Conservation (phyloP, 495 filamentous ascomycete genomes). For the Melanomma pulvis-pyrius region DNA sequence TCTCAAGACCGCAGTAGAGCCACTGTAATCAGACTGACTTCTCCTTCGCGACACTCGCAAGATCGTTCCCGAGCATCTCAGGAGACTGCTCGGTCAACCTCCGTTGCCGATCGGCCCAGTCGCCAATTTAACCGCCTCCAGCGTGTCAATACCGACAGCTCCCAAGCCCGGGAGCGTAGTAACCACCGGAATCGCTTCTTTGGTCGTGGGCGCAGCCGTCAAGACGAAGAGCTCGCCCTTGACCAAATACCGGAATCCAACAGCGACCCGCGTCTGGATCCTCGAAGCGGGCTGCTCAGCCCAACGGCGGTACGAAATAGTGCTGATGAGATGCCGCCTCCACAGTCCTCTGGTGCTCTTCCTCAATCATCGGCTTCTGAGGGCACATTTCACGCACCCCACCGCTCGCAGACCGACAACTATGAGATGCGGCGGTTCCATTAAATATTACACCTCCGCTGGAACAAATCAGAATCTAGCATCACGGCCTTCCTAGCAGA, state of each 20-base stretch:
- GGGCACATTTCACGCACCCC: conserved; percentile 10
- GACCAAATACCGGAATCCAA: conserved; percentile 48
- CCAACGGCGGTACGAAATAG: conserved; percentile 39
- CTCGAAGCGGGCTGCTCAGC: conserved; percentile 40
- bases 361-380: conserved; percentile 4
- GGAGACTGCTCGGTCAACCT: conserved; percentile 39
- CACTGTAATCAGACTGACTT: conserved; percentile 29
- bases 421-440: conserved; percentile 43
- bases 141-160: conserved; percentile 36
- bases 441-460: neutral
- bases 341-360: conserved; percentile 28
- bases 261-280: conserved; percentile 39
- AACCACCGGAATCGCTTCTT: conserved; percentile 49
- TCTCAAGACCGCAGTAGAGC: conserved; percentile 26
- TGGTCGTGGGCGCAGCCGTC: conserved; percentile 35
- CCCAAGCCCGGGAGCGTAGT: conserved; percentile 23
- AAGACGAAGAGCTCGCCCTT: conserved; percentile 42
- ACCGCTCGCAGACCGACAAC: conserved; percentile 39
- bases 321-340: conserved; percentile 16
- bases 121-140: conserved; percentile 30
- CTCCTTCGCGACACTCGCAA: conserved; percentile 36
- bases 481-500: too few species aligned
- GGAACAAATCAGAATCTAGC: too few species aligned
- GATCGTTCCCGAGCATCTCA: conserved; percentile 33
- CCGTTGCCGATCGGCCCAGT: conserved; percentile 18